Base-by-base conservation (phyloP, 1,139 yeast genomes). In the Candida sanyaensis region DNA sequence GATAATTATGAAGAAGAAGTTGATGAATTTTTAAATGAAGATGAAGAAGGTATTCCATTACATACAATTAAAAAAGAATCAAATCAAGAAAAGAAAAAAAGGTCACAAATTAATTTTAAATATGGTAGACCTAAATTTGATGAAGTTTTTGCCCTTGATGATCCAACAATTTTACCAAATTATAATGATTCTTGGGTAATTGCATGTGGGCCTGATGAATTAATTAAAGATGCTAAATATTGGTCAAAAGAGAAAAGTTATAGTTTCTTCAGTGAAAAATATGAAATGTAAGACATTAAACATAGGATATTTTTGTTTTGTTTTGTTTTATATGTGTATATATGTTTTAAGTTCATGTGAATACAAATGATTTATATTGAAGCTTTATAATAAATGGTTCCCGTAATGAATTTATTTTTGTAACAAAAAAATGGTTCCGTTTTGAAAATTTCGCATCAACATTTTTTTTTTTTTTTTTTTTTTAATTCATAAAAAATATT, bases 141-240 rank as follows among this genome's bases (percentile, higher is more conserved):
- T 5, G 49, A 50, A 1, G 59, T 72, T 6, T 56, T 77, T 26
- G 59, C 58, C 2, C 55, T 62, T 4, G 56, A 73, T 1, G 55
- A 60, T 23, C 51, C 60, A 10, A 43, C 50, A 8, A 54, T 55
- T 6, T 62, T 68, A 3, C 61, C 58, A 2, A 73, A 65, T 40
- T 55, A 59, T 17, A 65, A 63, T 2, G 66, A 69, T 42, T 66
- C 67, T 44, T 84, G 87, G 84, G 69, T 86, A 0, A 65, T 87
- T n/a, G 80, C 88, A 0, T 87, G 95, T 66, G 96, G 96, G 0
- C 90, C 92, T 0, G 65, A 64, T 1, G 56, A 72, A 0, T 65
- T 88, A 50, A 79, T 84, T 17, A 38, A 54, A 1, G 83, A 80
- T 23, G 79, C 78, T n/a, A 55, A 64, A 42, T 46, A 39, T 1